A percentile compares a stretch with the other conserved stretches of the same genome.
Conservation (phyloP, 2,329 filamentous ascomycete species). For the Aspergillus fumigatiaffinis region DNA sequence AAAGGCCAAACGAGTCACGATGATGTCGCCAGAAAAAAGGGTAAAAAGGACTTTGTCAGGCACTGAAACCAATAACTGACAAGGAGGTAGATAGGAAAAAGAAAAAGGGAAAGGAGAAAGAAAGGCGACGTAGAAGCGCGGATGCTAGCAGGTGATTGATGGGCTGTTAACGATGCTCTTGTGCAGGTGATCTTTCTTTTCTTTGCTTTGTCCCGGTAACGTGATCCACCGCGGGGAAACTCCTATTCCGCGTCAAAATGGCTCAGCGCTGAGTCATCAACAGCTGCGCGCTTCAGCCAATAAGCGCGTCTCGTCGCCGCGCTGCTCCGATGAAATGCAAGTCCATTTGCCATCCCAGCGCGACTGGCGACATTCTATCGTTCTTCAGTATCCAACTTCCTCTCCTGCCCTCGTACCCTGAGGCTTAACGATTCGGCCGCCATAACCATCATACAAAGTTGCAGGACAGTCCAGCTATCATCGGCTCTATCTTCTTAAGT, state of each 20-base stretch:
- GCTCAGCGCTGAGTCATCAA: conserved; percentile 26
- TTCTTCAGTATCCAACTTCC: neutral
- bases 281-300: conserved; percentile 26
- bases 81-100: conserved; percentile 6
- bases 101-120: conserved; percentile 1
- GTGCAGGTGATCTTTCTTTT: conserved; percentile 28
- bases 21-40: neutral
- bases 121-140: conserved; percentile 11
- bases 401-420: neutral
- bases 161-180: conserved; percentile 6
- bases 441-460: neutral
- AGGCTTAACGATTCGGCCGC: neutral
- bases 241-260: conserved; percentile 19
- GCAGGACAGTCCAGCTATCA: neutral
- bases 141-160: conserved; percentile 1
- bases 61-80: neutral
- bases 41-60: neutral
- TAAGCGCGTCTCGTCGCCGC: conserved; percentile 31
- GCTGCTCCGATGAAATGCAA: conserved; percentile 23
- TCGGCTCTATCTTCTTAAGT: neutral
- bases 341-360: conserved; percentile 32
- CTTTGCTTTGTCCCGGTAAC: conserved; percentile 33
- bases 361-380: conserved; percentile 21
- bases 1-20: neutral
- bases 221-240: conserved; percentile 35